Evolutionary conservation across 129 eudicot genomes (phyloP).

Genomic region (Flaveria bidentis): DNA sequence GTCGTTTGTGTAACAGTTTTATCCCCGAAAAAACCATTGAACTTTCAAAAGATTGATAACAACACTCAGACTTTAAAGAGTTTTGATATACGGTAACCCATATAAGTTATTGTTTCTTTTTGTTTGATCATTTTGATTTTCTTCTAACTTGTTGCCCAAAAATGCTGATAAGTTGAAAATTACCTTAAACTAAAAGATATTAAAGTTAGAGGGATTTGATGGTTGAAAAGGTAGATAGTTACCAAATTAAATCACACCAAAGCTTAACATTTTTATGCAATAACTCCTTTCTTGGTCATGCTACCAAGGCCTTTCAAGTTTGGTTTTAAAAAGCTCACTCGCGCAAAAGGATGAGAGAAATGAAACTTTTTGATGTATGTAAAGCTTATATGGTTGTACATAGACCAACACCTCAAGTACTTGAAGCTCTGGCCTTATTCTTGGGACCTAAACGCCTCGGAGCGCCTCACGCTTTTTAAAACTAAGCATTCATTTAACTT

Average conservation of each 20-base stretch:
- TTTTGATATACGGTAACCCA: not conserved
- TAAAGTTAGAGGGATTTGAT: not conserved
- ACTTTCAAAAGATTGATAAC: not conserved
- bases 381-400: not conserved
- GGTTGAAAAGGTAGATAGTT: not conserved
- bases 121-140: slow-evolving; percentile 3
- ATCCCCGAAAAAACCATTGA: not conserved
- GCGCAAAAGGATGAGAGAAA: no score
- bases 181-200: not conserved
- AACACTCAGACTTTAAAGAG: not conserved
- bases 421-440: no score
- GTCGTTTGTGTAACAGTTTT: not conserved
- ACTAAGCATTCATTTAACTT: not conserved
- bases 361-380: no score
- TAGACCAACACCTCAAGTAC: not conserved
- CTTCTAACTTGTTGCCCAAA: not conserved
- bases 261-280: slow-evolving; percentile 9
- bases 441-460: no score
- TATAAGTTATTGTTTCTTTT: not conserved
- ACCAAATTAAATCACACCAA: slow-evolving; percentile 2
- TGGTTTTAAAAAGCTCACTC: no score
- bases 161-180: not conserved
- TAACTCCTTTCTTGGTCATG: not conserved
- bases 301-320: not conserved
- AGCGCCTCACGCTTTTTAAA: no score